These are phyloP conservation scores for Hypomontagnella monticulosa DNA, from an alignment of 495 filamentous ascomycete genomes.

Conservation along the genomic window DNA sequence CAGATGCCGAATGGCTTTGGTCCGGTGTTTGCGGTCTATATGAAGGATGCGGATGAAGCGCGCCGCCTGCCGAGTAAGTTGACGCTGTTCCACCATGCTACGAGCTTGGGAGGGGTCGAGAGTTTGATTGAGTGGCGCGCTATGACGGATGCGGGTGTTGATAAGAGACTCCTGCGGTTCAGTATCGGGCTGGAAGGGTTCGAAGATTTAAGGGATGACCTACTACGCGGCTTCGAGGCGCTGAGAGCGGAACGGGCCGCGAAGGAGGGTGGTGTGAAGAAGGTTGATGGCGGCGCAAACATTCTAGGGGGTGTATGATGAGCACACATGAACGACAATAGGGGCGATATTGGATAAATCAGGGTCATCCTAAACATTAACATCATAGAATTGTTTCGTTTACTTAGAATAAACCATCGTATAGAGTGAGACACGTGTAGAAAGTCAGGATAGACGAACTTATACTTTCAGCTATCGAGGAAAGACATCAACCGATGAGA, in stretches of 20 bases:
- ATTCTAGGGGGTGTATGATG: constrained; percentile 17
- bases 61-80: constrained; percentile 78
- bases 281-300: constrained; percentile 8
- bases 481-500: too few species aligned
- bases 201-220: constrained; percentile 83
- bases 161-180: constrained; percentile 77
- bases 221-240: constrained; percentile 74
- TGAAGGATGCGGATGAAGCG: constrained; percentile 69
- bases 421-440: too few species aligned
- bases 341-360: not conserved
- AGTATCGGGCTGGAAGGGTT: constrained; percentile 88
- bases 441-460: too few species aligned
- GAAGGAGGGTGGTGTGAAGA: constrained; percentile 1
- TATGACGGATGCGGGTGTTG: constrained; percentile 81
- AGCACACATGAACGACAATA: not conserved
- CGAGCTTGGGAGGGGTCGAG: constrained; percentile 92
- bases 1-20: constrained; percentile 96
- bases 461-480: too few species aligned
- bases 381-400: too few species aligned
- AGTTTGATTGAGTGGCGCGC: constrained; percentile 89
- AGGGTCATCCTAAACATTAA: too few species aligned
- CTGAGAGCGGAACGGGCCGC: constrained; percentile 50
- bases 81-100: constrained; percentile 90
- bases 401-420: too few species aligned
- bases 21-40: constrained; percentile 81